These are phyloP conservation scores for rapeseed (Brassica napus) DNA, from an alignment of 345 rosid species.

Conservation along the genomic window Da-Ae NC_063445.1:49119501-49120000, in stretches of 20 bases:
- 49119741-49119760: slow-evolving; percentile 57
- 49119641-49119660: slow-evolving; percentile 42
- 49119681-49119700: slow-evolving; percentile 46
- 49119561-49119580: slow-evolving; percentile 39
- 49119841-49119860: slow-evolving; percentile 51
- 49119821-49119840: slow-evolving; percentile 45
- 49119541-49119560: slow-evolving; percentile 1
- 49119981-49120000: slow-evolving; percentile 49
- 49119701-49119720: slow-evolving; percentile 21
- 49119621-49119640: slow-evolving; percentile 38
- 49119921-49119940: slow-evolving; percentile 53
- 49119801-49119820: slow-evolving; percentile 40
- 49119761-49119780: slow-evolving; percentile 65
- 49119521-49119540: slow-evolving; percentile 38
- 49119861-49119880: slow-evolving; percentile 14
- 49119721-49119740: slow-evolving; percentile 51
- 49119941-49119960: slow-evolving; percentile 51
- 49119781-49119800: slow-evolving; percentile 54
- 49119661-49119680: slow-evolving; percentile 52
- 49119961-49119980: slow-evolving; percentile 32
- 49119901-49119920: slow-evolving; percentile 50
- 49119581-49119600: slow-evolving; percentile 37
- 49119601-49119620: slow-evolving; percentile 33
- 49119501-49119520: slow-evolving; percentile 25
- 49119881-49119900: slow-evolving; percentile 24